Conservation (phyloP, 306 rosid species). For the Rosa chinensis region DNA sequence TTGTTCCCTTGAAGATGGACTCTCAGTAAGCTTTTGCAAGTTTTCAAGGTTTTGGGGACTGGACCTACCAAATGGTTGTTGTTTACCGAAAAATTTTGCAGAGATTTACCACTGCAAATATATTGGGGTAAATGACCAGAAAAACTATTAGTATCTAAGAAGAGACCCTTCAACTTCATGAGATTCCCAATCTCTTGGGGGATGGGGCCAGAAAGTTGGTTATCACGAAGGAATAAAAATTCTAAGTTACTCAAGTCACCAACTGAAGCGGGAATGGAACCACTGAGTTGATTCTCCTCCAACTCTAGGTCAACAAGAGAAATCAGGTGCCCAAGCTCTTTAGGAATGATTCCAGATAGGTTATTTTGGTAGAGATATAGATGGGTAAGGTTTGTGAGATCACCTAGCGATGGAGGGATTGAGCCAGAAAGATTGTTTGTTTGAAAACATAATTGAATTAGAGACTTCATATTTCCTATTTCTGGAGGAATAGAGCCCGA, state of each 20-base stretch:
- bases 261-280: slow-evolving; percentile 5
- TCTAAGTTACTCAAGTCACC: slow-evolving; percentile 19
- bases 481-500: too few species aligned
- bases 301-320: not conserved
- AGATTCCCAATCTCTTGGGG: slow-evolving; percentile 19
- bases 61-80: slow-evolving; percentile 32
- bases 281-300: not conserved
- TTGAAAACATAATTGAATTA: too few species aligned
- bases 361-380: too few species aligned
- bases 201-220: slow-evolving; percentile 35
- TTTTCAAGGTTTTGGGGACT: slow-evolving; percentile 32
- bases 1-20: slow-evolving; percentile 35
- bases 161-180: not conserved
- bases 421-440: slow-evolving; percentile 4
- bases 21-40: slow-evolving; percentile 30
- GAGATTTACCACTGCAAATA: slow-evolving; percentile 4
- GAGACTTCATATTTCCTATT: too few species aligned
- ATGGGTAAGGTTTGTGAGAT: too few species aligned
- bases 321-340: not conserved
- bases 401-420: too few species aligned
- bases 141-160: slow-evolving; percentile 32
- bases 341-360: not conserved
- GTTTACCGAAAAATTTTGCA: slow-evolving; percentile 21
- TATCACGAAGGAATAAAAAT: slow-evolving; percentile 15
- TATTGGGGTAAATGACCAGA: slow-evolving; percentile 35